Conservation (phyloP, 148 eudicot genomes). For the Agrostemma githago region DNA sequence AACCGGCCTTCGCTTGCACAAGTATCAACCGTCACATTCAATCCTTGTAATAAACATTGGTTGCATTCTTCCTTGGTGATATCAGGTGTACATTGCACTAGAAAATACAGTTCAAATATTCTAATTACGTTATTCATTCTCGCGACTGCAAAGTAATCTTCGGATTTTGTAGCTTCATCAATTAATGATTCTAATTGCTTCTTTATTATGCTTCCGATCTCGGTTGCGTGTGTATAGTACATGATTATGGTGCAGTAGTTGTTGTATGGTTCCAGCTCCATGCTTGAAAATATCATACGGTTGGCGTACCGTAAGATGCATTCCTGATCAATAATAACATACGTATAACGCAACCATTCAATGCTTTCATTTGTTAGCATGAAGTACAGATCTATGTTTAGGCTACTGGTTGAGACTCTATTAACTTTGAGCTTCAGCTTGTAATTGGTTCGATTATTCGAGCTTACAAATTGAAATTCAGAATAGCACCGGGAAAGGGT, state of each 20-base stretch:
- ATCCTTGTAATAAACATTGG: constrained; percentile 11
- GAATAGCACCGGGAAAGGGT: too few relatives aligned
- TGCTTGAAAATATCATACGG: constrained; percentile 19
- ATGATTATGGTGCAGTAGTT: neutral
- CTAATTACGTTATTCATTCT: neutral
- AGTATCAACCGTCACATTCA: constrained; percentile 12
- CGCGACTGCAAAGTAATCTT: constrained; percentile 7
- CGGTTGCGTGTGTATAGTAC: neutral
- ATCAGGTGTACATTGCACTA: constrained; percentile 26
- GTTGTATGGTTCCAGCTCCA: constrained; percentile 12
- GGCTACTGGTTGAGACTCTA: neutral
- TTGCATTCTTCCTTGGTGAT: constrained; percentile 16
- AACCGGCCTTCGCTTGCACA: constrained; percentile 9
- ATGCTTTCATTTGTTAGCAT: neutral
- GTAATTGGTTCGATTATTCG: too few relatives aligned
- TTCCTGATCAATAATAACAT: neutral
- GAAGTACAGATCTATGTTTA: neutral
- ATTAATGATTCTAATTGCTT: neutral
- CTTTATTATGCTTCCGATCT: neutral
- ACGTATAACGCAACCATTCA: neutral
- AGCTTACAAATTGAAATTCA: too few relatives aligned
- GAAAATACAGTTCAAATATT: constrained; percentile 1
- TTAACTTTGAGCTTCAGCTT: too few relatives aligned
- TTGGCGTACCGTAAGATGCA: constrained; percentile 24
- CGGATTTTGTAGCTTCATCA: constrained; percentile 11